These are phyloP conservation scores for Apiotrichum akiyoshidainum DNA, from an alignment of 1,284 basidiomycete genomes.

Conservation along the genomic window DNA sequence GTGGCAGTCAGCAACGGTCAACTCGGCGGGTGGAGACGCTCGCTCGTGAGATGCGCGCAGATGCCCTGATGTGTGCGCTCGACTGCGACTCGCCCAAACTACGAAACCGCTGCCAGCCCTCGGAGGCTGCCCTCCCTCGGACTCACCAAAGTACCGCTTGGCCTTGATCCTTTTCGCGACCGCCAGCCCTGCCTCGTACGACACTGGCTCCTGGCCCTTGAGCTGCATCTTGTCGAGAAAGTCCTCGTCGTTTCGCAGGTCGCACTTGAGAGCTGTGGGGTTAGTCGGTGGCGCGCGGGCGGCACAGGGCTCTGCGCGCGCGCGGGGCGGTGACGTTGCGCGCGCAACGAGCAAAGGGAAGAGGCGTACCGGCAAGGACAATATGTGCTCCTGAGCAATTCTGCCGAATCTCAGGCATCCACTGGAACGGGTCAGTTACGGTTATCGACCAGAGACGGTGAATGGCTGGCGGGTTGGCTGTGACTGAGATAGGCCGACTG, in stretches of 20 bases:
- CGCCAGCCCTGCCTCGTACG: conserved; percentile 84
- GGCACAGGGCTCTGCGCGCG: too few relatives aligned
- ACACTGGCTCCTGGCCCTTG: conserved; percentile 61
- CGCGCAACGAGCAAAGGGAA: too few relatives aligned
- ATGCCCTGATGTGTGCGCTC: too few relatives aligned
- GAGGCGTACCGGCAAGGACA: conserved; percentile 74
- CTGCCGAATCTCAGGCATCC: conserved; percentile 56
- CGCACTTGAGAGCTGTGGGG: conserved; percentile 80
- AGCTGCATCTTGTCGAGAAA: conserved; percentile 62
- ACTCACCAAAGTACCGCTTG: conserved; percentile 80
- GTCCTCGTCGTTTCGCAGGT: conserved; percentile 74
- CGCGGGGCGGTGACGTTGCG: too few relatives aligned
- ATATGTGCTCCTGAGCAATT: conserved; percentile 92
- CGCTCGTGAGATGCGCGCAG: too few relatives aligned
- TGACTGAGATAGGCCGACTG: neutral
- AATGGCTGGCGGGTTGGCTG: too few relatives aligned
- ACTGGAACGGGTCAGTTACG: conserved; percentile 26
- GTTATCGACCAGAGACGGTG: too few relatives aligned
- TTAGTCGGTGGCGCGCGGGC: too few relatives aligned
- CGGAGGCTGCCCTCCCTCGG: too few relatives aligned
- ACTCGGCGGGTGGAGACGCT: neutral
- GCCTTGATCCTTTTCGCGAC: conserved; percentile 87
- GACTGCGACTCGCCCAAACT: too few relatives aligned
- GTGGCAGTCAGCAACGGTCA: neutral
- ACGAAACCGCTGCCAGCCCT: too few relatives aligned